Percentiles rank a stretch among this genome's conserved stretches.
Conservation (phyloP, 805 yeast species). For the Peterozyma xylosa region DNA sequence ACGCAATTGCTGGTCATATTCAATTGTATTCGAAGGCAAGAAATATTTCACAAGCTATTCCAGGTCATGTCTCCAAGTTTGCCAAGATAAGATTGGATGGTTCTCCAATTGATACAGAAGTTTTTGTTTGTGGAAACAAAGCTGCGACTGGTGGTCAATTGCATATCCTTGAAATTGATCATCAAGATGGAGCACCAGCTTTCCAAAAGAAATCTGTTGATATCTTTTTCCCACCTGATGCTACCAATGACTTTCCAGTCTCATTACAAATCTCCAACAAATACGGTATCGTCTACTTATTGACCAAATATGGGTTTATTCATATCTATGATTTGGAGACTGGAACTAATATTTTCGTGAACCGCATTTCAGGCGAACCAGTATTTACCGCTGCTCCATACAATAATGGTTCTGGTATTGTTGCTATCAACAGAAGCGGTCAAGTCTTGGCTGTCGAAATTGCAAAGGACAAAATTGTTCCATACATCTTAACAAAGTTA, state of each 20-base stretch:
- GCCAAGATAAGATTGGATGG: constrained; percentile 70
- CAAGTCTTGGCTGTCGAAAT: constrained; percentile 91
- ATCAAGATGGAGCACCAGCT: constrained; percentile 73
- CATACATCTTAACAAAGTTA: constrained; percentile 80
- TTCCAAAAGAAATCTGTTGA: constrained; percentile 88
- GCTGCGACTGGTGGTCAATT: constrained; percentile 76
- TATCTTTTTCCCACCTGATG: constrained; percentile 95
- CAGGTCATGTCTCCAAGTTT: constrained; percentile 94
- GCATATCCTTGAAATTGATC: constrained; percentile 95
- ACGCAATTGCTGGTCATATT: constrained; percentile 92
- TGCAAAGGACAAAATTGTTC: constrained; percentile 75
- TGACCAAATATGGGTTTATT: constrained; percentile 94
- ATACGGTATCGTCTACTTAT: constrained; percentile 80
- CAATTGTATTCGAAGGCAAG: constrained; percentile 86
- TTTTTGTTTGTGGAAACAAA: constrained; percentile 90
- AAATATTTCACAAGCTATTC: constrained; percentile 92
- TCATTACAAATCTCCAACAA: constrained; percentile 78
- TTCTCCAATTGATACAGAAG: constrained; percentile 69
- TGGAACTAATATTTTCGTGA: constrained; percentile 88
- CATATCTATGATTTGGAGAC: constrained; percentile 92
- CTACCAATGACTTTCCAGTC: constrained; percentile 93
- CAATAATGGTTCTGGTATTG: constrained; percentile 70
- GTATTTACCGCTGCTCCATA: constrained; percentile 83
- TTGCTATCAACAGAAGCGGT: constrained; percentile 92
- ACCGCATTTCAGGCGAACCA: constrained; percentile 93